phyloP scores from a whole-genome alignment of 331 rosid species.

The Malus hybrid region DNA sequence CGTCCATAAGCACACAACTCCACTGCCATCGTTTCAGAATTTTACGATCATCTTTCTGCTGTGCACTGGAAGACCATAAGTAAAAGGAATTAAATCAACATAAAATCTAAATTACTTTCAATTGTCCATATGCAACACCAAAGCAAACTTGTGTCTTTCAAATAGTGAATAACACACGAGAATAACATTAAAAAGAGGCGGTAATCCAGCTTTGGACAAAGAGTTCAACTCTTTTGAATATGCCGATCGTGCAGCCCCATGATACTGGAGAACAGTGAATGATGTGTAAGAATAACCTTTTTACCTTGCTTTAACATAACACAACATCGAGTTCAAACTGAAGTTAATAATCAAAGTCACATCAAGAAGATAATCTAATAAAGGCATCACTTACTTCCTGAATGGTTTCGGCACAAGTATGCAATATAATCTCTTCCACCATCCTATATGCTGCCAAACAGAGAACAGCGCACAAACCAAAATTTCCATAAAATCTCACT shows the following conservation, averaged over 20 bases:
- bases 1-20: conserved; percentile 98
- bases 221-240: conserved; percentile 77
- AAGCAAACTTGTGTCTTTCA: conserved; percentile 88
- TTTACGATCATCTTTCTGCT: conserved; percentile 96
- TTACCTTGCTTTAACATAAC: too few species aligned
- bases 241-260: conserved; percentile 67
- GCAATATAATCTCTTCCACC: too few species aligned
- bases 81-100: conserved; percentile 18
- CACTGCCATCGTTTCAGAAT: conserved; percentile 86
- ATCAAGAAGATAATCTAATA: too few species aligned
- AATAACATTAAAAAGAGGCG: conserved; percentile 90
- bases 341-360: too few species aligned
- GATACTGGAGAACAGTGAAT: conserved; percentile 78
- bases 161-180: conserved; percentile 95
- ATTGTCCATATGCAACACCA: background rate
- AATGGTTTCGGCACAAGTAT: too few species aligned
- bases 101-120: background rate
- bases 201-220: conserved; percentile 73
- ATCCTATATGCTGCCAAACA: too few species aligned
- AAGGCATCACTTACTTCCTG: too few species aligned
- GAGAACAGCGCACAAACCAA: too few species aligned
- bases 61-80: conserved; percentile 55
- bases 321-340: too few species aligned
- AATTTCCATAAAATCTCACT: too few species aligned
- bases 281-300: too few species aligned